Percentiles rank a stretch among this genome's conserved stretches.
Evolutionary conservation across 1,284 basidiomycete genomes (phyloP).

Genomic region (Cystodermella granulosa): DNA sequence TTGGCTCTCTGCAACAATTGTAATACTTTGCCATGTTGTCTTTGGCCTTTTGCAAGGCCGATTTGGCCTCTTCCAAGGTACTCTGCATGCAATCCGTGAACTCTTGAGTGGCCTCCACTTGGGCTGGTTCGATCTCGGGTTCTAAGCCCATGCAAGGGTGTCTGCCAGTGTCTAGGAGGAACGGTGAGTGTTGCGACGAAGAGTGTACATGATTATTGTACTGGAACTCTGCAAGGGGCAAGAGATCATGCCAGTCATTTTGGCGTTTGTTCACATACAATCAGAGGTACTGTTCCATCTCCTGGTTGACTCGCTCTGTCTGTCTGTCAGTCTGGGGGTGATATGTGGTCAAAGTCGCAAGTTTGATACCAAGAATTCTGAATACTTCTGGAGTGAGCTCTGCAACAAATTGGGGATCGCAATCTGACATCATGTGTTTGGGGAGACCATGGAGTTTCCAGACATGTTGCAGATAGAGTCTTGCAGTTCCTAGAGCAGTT

Average conservation of each 20-base stretch:
- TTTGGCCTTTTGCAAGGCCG: conserved; percentile 10
- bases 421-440: conserved; percentile 25
- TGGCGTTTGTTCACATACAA: conserved; percentile 16
- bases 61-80: conserved; percentile 9
- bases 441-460: conserved; percentile 14
- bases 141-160: conserved; percentile 18
- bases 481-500: conserved; percentile 10
- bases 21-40: conserved; percentile 12
- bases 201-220: conserved; percentile 15
- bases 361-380: conserved; percentile 20
- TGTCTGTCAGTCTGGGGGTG: conserved; percentile 35
- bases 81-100: conserved; percentile 13
- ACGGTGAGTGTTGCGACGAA: conserved; percentile 8
- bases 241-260: conserved; percentile 14
- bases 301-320: conserved; percentile 25
- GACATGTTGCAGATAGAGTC: conserved; percentile 14
- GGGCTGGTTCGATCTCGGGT: conserved; percentile 1
- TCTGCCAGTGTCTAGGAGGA: conserved; percentile 10
- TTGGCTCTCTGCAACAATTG: conserved; percentile 4
- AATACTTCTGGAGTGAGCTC: conserved; percentile 27
- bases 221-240: conserved; percentile 14
- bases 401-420: conserved; percentile 33
- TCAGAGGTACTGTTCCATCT: conserved; percentile 14
- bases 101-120: conserved; percentile 11
- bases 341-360: conserved; percentile 28